These are phyloP conservation scores for Iberis amara DNA, from an alignment of 441 rosid species.

Conservation along the genomic window DNA sequence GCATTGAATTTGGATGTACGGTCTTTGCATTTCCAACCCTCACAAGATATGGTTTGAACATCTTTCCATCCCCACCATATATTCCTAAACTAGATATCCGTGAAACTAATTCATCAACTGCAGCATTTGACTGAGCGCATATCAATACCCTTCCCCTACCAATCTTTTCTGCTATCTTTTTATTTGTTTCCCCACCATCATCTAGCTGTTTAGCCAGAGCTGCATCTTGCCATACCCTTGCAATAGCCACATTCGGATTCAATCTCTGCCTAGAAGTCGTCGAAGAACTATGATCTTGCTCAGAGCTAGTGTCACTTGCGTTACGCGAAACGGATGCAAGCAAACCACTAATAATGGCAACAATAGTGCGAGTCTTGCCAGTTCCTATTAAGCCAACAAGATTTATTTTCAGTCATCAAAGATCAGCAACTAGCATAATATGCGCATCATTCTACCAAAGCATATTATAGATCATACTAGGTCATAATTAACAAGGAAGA, in stretches of 20 bases:
- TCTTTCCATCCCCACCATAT: slow-evolving; percentile 78
- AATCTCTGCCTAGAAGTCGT: slow-evolving; percentile 48
- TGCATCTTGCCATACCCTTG: slow-evolving; percentile 98
- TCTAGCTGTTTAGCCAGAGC: slow-evolving; percentile 79
- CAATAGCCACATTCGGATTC: slow-evolving; percentile 68
- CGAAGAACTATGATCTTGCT: slow-evolving; percentile 37
- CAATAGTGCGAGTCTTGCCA: slow-evolving; percentile 94
- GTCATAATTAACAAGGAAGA: neutral
- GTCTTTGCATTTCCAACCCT: slow-evolving; percentile 97
- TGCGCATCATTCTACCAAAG: neutral
- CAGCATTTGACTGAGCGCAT: slow-evolving; percentile 99
- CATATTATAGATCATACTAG: slow-evolving; percentile 5
- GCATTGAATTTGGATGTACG: slow-evolving; percentile 79
- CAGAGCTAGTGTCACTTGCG: slow-evolving; percentile 35
- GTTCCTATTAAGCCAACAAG: slow-evolving; percentile 51
- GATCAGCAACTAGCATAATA: slow-evolving; percentile 2
- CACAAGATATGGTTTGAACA: slow-evolving; percentile 89
- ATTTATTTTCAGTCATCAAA: slow-evolving; percentile 4
- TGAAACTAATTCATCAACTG: slow-evolving; percentile 96
- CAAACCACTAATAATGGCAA: slow-evolving; percentile 88
- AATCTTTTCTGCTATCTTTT: slow-evolving; percentile 45
- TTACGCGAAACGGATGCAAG: slow-evolving; percentile 54
- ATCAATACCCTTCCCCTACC: slow-evolving; percentile 76
- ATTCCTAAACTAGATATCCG: slow-evolving; percentile 82
- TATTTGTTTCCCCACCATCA: slow-evolving; percentile 46